Base-by-base conservation (phyloP, 805 yeast species). In the Cyberlindnera petersonii region DNA sequence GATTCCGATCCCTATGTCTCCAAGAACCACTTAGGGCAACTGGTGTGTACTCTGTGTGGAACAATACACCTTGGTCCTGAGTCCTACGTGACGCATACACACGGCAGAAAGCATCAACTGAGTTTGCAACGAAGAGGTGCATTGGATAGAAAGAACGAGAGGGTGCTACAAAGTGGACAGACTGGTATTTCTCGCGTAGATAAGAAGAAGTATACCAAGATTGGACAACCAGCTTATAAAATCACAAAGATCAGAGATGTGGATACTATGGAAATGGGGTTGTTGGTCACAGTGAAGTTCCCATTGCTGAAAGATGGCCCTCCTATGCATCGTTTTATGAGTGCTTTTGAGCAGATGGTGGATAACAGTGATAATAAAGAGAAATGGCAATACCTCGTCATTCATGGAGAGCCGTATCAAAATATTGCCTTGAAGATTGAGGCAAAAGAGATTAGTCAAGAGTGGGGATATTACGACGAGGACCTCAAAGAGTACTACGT, bases 361-460 rank as follows among this genome's bases (percentile, higher is more conserved):
- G 75, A 72, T 51, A 76, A 75, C 36, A 65, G 71, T 23, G 66
- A 69, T 1, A 64, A 67, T 5, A 35, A 31, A 35, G 61, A 65
- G 27, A 64, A 67, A 9, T 77, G 57, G 60, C 94, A 84, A 60
- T 89, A 80, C 56, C 52, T 93, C 47, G 79, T 89, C 9, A 63
- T 89, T 0, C 79, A 88, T n/a, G 93, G 82, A 3, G 96, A 87
- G 57, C 97, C 97, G 2, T 93, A 86, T 59, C 91, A 87, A 44
- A 86, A 81, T 42, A 68, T 87, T 9, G 84, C 82, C 2, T 66
- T 91, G 41, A 80, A 86, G 42, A 68, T 93, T 10, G 95, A 95
- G 2, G 68, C 77, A 13, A 66, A 55, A 16, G 75, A 77, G 18
- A 65, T 78, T 11, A 43, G 53, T 33, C 35, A 44, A 6, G 68